phyloP scores from a whole-genome alignment of 352 stramenopile genomes.

The Bremia lactucae region DNA sequence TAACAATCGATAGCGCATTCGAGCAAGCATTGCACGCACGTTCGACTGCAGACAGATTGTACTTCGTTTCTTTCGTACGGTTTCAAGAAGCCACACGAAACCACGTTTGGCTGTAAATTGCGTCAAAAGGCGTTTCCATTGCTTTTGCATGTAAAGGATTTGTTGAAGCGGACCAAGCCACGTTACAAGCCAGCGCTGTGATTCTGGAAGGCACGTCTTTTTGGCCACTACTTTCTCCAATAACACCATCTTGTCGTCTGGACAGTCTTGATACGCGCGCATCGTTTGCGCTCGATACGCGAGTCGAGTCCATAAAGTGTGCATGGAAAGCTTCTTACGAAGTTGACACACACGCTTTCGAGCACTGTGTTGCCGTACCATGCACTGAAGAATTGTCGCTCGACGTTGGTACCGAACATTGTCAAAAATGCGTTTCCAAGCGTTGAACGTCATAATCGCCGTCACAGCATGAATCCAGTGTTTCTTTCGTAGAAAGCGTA shows the following conservation, averaged over 20 bases:
- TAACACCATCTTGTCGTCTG: constrained; percentile 79
- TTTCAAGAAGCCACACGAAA: constrained; percentile 71
- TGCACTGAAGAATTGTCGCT: constrained; percentile 69
- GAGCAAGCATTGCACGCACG: constrained; percentile 53
- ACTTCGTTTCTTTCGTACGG: constrained; percentile 50
- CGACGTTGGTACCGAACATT: constrained; percentile 60
- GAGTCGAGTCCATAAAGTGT: constrained; percentile 54
- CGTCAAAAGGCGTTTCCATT: constrained; percentile 69
- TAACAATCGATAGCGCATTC: constrained; percentile 45
- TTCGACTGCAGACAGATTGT: constrained; percentile 55
- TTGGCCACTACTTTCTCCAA: constrained; percentile 65
- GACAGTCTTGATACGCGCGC: constrained; percentile 57
- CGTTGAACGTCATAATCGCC: constrained; percentile 61
- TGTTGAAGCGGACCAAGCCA: constrained; percentile 73
- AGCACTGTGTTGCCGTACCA: constrained; percentile 61
- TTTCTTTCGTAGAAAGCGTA: constrained; percentile 66
- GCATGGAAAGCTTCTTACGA: constrained; percentile 47
- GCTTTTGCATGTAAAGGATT: constrained; percentile 79
- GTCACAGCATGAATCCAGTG: constrained; percentile 63
- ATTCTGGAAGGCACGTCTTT: constrained; percentile 28
- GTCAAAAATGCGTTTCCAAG: constrained; percentile 58
- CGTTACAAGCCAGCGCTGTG: constrained; percentile 75
- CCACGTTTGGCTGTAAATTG: constrained; percentile 68
- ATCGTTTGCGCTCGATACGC: constrained; percentile 60
- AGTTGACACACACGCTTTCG: constrained; percentile 58